Evolutionary conservation across 179 eudicot species (phyloP), one percentile per base, ranked within the genome.

Genomic region (Camellia oleifera): DNA sequence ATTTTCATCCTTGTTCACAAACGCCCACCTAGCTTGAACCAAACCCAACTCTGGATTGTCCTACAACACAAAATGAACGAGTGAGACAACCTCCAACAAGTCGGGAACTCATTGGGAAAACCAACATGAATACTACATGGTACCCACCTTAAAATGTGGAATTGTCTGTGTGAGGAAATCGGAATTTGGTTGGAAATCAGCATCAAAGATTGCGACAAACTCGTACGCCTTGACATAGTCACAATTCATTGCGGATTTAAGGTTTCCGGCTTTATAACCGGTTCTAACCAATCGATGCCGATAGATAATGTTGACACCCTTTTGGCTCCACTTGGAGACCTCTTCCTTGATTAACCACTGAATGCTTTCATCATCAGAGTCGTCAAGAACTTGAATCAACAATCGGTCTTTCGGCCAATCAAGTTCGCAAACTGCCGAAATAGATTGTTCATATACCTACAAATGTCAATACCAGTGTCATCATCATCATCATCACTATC

Each of bases 261-360:
- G 91, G 80, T 91, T 91, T 74, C 95, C 93, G 18, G 95, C 95
- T 78, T 91, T 91, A 74, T 90, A 91, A 70, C 95, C 95, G 26
- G 91, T 86, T 64, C 93, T 78, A 78, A 91, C 82, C 83, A 88
- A 76, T 2, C 95, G 87, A 73, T 91, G 95, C 68, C 91, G 69
- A 65, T 91, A 91, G 40, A 88, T 84, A 61, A 91, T 90, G 84
- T 88, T 90, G 42, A 88, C 65, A 81, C 92, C 93, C 85, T 82
- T 87, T 69, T 87, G 90, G 42, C 81, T 82, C 95, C 95, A 91
- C 63, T 77, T 91, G 4, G 81, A 74, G n/a, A 90, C 93, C 83
- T 91, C 95, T 78, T 74, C 84, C 81, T 87, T 87, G 54, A 91
- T 91, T 85, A 91, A 76, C 86, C 85, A 80, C 58, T 91, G 93